Base-by-base conservation (phyloP, 441 rosid species). In the Arabidopsis lyrata region DNA sequence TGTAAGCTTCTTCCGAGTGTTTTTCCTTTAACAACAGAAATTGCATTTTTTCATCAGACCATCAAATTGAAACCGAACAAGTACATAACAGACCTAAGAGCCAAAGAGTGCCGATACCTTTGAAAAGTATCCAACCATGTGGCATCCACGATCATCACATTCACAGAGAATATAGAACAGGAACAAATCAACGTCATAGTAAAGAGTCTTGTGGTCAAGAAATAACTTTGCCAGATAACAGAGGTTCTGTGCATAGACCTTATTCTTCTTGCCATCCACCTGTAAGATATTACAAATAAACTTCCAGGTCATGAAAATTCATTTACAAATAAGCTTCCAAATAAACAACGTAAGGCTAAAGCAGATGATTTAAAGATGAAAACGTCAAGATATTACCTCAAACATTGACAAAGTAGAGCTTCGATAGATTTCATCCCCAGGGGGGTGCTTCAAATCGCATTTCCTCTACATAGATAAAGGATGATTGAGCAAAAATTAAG, bases 141-240 rank as follows among this genome's bases (percentile, higher is more conserved):
- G 99, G 86, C 99, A 95, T 64, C 99, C 99, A 41, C 99, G 96
- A 78, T 95, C 99, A 78, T 95, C 99, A 66, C 98, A 95, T 81
- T 95, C 99, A 14, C 98, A 95, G 75, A 95, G 82, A 67, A 95
- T 78, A 47, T 95, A 95, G 80, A 95, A 95, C 42, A 95, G 88
- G 82, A 93, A 95, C 74, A 95, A 81, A 76, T 95, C 98, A 63
- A 95, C 99, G 45, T 95, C 99, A 75, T 95, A 95, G 79, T 95
- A 95, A 62, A 93, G 99, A 53, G 99, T 96, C 81, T 96, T 96
- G 87, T 93, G 98, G 85, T 96, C 99, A 47, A 96, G 97, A 78
- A 96, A 96, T 74, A 96, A 76, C 84, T 95, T 95, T 0, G 99
- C 99, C 82, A 95, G 80, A 81, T 91, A 93, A 81, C 98, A 95